Conservation (phyloP, 2,329 filamentous ascomycete genomes). For the Arachnopeziza araneosa region DNA sequence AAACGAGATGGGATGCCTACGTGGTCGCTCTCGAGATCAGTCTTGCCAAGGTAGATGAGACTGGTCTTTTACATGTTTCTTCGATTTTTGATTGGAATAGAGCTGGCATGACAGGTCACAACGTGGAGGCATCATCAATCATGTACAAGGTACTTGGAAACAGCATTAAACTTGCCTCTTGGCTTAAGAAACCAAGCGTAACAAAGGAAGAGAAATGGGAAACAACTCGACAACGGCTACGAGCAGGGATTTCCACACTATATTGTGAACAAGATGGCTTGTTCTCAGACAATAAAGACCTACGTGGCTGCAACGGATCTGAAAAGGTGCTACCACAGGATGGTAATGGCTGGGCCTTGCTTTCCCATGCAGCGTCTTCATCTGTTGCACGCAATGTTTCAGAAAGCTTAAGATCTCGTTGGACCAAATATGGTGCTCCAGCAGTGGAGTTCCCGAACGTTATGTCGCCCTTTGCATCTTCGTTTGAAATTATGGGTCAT, state of each 20-base stretch:
- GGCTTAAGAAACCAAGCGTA: constrained; percentile 30
- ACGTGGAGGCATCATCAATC: constrained; percentile 28
- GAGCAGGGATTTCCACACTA: constrained; percentile 17
- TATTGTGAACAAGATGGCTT: constrained; percentile 38
- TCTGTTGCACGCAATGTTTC: constrained; percentile 16
- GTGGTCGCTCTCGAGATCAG: constrained; percentile 40
- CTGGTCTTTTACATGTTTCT: constrained; percentile 31
- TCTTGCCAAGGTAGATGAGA: constrained; percentile 38
- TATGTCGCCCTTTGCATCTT: constrained; percentile 42
- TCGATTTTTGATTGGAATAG: constrained; percentile 27
- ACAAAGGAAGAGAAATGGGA: constrained; percentile 12
- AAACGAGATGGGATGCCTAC: constrained; percentile 44
- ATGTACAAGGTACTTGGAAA: constrained; percentile 29
- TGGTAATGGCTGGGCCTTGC: constrained; percentile 49
- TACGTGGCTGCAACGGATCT: constrained; percentile 40
- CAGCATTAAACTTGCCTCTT: constrained; percentile 38
- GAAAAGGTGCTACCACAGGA: constrained; percentile 54
- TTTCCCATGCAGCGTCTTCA: constrained; percentile 28
- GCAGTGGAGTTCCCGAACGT: constrained; percentile 41
- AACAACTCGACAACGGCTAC: constrained; percentile 11
- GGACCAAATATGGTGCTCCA: constrained; percentile 43
- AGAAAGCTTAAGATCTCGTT: constrained; percentile 17
- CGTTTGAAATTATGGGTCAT: constrained; percentile 42
- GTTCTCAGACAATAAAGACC: constrained; percentile 44
- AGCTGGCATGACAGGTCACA: constrained; percentile 28